phyloP scores from a whole-genome alignment of 108 stramenopile genomes.

The Cyclotella choctawhatcheeana region DNA sequence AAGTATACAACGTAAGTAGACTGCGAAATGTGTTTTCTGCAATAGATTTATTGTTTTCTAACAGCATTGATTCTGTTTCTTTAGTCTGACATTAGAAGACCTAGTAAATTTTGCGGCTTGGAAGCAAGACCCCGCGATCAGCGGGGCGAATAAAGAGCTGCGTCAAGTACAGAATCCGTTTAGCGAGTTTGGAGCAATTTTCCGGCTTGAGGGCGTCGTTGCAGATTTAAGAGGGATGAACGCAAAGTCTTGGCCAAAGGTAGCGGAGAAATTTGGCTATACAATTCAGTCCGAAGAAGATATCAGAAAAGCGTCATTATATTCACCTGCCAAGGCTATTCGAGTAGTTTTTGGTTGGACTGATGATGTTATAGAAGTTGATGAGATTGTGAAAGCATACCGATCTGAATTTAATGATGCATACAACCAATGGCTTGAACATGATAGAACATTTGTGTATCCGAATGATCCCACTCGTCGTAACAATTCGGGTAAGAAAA shows the following conservation, averaged over 20 bases:
- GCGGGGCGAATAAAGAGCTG: constrained; percentile 71
- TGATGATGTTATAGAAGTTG: constrained; percentile 55
- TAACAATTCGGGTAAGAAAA: not conserved
- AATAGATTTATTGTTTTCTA: not conserved
- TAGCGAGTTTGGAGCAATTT: constrained; percentile 78
- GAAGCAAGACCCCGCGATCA: constrained; percentile 59
- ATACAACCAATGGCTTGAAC: constrained; percentile 62
- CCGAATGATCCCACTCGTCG: constrained; percentile 19
- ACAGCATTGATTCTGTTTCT: not conserved
- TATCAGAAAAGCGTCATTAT: constrained; percentile 60
- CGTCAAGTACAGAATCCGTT: constrained; percentile 72
- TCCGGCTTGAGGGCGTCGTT: constrained; percentile 78
- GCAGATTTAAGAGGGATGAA: constrained; percentile 77
- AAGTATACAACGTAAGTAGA: constrained; percentile 61
- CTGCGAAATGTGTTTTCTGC: not conserved
- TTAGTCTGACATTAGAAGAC: constrained; percentile 57
- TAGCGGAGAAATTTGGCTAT: constrained; percentile 61
- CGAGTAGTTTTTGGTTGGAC: constrained; percentile 71
- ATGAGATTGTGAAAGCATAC: constrained; percentile 51
- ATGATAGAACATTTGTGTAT: constrained; percentile 10
- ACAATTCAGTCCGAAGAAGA: constrained; percentile 55
- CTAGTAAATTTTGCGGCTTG: constrained; percentile 69
- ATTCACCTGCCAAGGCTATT: constrained; percentile 65
- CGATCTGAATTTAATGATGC: constrained; percentile 51
- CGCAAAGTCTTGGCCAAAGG: constrained; percentile 69